A percentile compares a stretch with the other conserved stretches of the same genome.
Evolutionary conservation across 305 asterid species (phyloP).

Genomic region (Salvia sclarea): DNA sequence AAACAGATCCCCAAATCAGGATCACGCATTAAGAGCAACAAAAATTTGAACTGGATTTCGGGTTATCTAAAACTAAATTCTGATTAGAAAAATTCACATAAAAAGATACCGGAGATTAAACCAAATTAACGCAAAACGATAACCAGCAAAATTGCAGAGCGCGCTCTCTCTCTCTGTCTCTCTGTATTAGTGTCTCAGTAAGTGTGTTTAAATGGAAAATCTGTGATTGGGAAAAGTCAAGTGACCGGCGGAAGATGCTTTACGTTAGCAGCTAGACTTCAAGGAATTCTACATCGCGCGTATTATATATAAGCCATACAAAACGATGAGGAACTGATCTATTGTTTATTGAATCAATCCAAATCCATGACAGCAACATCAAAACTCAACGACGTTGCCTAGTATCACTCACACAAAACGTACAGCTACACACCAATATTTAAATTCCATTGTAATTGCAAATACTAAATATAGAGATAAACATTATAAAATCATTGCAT

Average conservation of each 20-base stretch:
- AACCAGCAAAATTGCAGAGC: not conserved
- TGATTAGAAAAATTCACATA: not conserved
- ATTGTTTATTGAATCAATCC: not conserved
- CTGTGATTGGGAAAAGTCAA: not conserved
- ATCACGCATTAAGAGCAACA: not conserved
- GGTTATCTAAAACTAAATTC: not conserved
- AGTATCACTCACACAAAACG: not conserved
- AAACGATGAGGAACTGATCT: not conserved
- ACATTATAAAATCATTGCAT: not conserved
- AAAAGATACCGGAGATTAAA: not conserved
- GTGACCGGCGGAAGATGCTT: constrained; percentile 23
- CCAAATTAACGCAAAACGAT: not conserved
- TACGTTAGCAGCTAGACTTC: not conserved
- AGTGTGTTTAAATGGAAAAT: not conserved
- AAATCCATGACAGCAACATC: constrained; percentile 17
- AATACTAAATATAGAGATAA: not conserved
- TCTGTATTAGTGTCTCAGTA: not conserved
- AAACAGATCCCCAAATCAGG: constrained; percentile 15
- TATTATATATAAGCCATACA: not conserved
- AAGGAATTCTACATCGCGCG: not conserved
- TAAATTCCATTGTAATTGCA: not conserved
- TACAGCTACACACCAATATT: not conserved
- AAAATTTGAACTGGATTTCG: not conserved
- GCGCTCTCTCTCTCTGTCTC: not conserved
- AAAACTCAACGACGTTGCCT: not conserved